These are phyloP conservation scores for Vanilla planifolia DNA, from an alignment of 106 monocot genomes.

Conservation along the genomic window DNA sequence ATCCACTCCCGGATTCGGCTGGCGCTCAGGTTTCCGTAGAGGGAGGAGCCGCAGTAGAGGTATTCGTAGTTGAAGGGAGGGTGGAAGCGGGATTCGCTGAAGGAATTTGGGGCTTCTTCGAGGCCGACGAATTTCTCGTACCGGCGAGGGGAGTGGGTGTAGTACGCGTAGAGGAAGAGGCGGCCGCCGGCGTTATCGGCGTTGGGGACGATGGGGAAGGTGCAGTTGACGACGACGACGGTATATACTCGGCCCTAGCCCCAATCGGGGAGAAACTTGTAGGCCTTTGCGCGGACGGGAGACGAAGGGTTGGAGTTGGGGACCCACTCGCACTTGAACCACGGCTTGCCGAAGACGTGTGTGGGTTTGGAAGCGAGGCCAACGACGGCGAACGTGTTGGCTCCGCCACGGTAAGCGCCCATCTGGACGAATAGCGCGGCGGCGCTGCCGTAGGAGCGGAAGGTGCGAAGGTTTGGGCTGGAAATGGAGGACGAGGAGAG, in stretches of 20 bases:
- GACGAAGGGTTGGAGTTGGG: slow-evolving; percentile 30
- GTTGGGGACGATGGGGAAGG: slow-evolving; percentile 62
- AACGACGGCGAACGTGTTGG: slow-evolving; percentile 60
- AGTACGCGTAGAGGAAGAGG: slow-evolving; percentile 73
- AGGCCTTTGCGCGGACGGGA: slow-evolving; percentile 43
- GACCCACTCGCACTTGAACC: slow-evolving; percentile 91
- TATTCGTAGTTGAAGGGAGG: slow-evolving; percentile 80
- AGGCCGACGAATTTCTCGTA: slow-evolving; percentile 69
- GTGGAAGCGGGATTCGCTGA: slow-evolving; percentile 42
- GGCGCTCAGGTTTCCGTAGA: slow-evolving; percentile 68
- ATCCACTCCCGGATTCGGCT: slow-evolving; percentile 82
- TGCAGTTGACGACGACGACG: slow-evolving; percentile 92
- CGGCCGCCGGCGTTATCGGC: slow-evolving; percentile 72
- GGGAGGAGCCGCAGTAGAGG: slow-evolving; percentile 84
- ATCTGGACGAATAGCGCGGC: slow-evolving; percentile 89
- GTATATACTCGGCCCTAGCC: slow-evolving; percentile 96
- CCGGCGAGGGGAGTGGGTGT: slow-evolving; percentile 30
- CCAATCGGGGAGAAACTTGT: slow-evolving; percentile 88
- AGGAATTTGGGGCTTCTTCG: slow-evolving; percentile 59
- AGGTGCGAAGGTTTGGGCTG: slow-evolving; percentile 29
- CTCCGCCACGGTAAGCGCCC: slow-evolving; percentile 86
- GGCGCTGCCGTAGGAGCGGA: slow-evolving; percentile 49
- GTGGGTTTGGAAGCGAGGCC: slow-evolving; percentile 92
- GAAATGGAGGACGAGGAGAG: background rate
- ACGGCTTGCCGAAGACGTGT: slow-evolving; percentile 82